These are phyloP conservation scores for Lathyrus sativus DNA, from an alignment of 306 rosid genomes.

Conservation along the genomic window DNA sequence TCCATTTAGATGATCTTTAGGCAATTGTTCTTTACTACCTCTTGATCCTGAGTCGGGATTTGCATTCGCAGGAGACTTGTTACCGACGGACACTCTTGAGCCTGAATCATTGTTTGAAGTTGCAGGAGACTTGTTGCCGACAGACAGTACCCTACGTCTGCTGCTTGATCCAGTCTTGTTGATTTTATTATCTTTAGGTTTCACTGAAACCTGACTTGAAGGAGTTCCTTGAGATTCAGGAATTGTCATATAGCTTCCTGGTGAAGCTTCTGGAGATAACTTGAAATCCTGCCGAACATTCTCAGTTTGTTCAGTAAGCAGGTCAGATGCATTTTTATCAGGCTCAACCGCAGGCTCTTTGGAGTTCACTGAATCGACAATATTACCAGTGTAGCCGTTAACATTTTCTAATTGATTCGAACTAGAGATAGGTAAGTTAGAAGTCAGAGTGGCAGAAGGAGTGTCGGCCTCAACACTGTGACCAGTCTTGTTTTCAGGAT, in stretches of 20 bases:
- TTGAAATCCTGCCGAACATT: slow-evolving; percentile 46
- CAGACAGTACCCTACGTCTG: slow-evolving; percentile 50
- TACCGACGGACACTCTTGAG: slow-evolving; percentile 32
- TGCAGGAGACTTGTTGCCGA: slow-evolving; percentile 66
- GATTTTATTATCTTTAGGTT: slow-evolving; percentile 47
- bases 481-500: slow-evolving; percentile 37
- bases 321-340: slow-evolving; percentile 48
- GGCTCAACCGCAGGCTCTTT: slow-evolving; percentile 40
- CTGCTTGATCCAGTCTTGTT: slow-evolving; percentile 57
- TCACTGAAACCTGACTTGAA: slow-evolving; percentile 80
- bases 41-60: slow-evolving; percentile 59
- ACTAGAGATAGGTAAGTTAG: slow-evolving; percentile 34
- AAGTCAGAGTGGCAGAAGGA: slow-evolving; percentile 41
- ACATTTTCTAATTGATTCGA: slow-evolving; percentile 48
- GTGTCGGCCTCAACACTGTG: slow-evolving; percentile 43
- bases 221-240: slow-evolving; percentile 93
- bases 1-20: slow-evolving; percentile 66
- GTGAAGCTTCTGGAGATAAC: slow-evolving; percentile 74
- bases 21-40: slow-evolving; percentile 56
- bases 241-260: slow-evolving; percentile 67
- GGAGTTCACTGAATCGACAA: slow-evolving; percentile 44
- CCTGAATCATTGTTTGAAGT: slow-evolving; percentile 59
- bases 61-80: slow-evolving; percentile 62
- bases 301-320: slow-evolving; percentile 44
- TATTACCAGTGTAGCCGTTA: slow-evolving; percentile 36